Evolutionary conservation across 306 rosid species (phyloP).

Genomic region (Calophaca sinica): DNA sequence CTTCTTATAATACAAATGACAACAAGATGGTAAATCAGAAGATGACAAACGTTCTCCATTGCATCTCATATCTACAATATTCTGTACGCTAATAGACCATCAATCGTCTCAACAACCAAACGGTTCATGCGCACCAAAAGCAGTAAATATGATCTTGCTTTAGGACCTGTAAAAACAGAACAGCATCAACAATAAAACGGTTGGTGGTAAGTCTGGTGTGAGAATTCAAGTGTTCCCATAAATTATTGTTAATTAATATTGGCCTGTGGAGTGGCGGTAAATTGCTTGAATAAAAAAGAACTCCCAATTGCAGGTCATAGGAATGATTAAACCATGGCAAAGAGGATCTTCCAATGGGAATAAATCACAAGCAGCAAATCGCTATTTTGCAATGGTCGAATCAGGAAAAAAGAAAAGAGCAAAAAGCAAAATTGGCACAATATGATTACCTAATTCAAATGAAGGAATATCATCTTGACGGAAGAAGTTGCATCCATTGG

Average conservation of each 20-base stretch:
- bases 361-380: too few species aligned
- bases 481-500: slow-evolving; percentile 60
- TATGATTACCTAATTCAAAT: slow-evolving; percentile 68
- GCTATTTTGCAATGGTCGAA: too few species aligned
- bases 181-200: background rate
- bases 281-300: too few species aligned
- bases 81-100: slow-evolving; percentile 55
- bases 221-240: background rate
- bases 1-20: too few species aligned
- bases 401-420: too few species aligned
- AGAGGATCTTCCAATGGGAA: too few species aligned
- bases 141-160: slow-evolving; percentile 62
- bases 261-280: too few species aligned
- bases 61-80: slow-evolving; percentile 45
- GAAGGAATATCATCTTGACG: slow-evolving; percentile 85
- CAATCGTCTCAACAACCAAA: slow-evolving; percentile 53
- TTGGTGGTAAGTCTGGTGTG: slow-evolving; percentile 5
- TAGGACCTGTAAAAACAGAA: slow-evolving; percentile 52
- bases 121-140: slow-evolving; percentile 60
- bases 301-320: too few species aligned
- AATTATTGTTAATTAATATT: too few species aligned
- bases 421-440: background rate
- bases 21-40: too few species aligned
- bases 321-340: too few species aligned
- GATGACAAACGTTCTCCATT: slow-evolving; percentile 23